Evolutionary conservation across 2,329 filamentous ascomycete genomes (phyloP).

Genomic region (Fusarium zealandicum): DNA sequence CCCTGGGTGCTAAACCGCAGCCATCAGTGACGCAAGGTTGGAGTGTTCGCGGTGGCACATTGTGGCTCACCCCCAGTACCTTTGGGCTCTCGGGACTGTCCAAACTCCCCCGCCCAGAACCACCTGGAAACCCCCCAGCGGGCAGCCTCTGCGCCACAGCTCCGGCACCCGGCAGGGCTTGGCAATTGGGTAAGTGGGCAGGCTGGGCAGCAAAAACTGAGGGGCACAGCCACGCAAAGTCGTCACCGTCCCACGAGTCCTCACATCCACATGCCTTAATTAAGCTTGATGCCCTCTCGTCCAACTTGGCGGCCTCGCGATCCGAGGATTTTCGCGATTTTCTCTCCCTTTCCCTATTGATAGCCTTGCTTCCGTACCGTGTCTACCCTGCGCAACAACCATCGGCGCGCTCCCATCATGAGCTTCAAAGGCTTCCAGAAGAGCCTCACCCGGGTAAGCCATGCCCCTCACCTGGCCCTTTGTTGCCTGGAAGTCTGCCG

Average conservation of each 20-base stretch:
- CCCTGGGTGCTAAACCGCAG: constrained; percentile 11
- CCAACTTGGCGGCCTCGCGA: constrained; percentile 41
- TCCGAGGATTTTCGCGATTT: constrained; percentile 30
- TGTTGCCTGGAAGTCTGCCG: constrained; percentile 15
- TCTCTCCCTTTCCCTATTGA: constrained; percentile 8
- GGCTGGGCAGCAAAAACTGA: constrained; percentile 33
- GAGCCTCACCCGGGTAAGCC: constrained; percentile 79
- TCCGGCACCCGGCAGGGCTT: constrained; percentile 24
- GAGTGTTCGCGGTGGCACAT: constrained; percentile 25
- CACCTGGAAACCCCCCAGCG: background rate
- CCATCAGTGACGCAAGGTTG: constrained; percentile 28
- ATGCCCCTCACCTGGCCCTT: constrained; percentile 44
- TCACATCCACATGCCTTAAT: constrained; percentile 29
- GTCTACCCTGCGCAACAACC: constrained; percentile 7
- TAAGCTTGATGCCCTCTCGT: constrained; percentile 38
- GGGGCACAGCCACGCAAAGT: constrained; percentile 42
- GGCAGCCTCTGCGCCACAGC: constrained; percentile 20
- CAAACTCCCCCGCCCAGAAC: constrained; percentile 3
- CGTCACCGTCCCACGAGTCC: constrained; percentile 42
- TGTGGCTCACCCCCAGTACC: constrained; percentile 10
- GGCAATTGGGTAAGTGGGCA: constrained; percentile 9
- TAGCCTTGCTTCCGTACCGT: constrained; percentile 11
- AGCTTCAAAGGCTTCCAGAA: constrained; percentile 98
- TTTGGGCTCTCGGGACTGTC: background rate
- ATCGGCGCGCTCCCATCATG: constrained; percentile 63